phyloP scores from a whole-genome alignment of 2,329 filamentous ascomycete species.

The Cryphonectria parasitica region DNA sequence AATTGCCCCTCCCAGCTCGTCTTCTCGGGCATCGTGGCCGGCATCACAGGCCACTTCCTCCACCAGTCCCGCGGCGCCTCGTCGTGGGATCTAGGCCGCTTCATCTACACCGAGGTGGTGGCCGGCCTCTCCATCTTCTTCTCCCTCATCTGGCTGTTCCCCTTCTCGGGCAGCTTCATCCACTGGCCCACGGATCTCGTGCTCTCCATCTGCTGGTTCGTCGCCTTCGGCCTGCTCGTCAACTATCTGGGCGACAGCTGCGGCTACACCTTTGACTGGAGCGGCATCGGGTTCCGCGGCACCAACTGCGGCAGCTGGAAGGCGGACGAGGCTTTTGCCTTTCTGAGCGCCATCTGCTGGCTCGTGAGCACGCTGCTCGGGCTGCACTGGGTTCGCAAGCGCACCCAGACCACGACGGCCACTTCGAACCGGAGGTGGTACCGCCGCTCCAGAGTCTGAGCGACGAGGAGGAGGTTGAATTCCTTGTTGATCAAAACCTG shows the following conservation, averaged over 20 bases:
- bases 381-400: constrained; percentile 56
- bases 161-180: constrained; percentile 68
- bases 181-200: constrained; percentile 74
- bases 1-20: constrained; percentile 52
- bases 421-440: constrained; percentile 47
- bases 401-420: constrained; percentile 38
- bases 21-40: constrained; percentile 74
- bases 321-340: constrained; percentile 71
- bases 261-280: constrained; percentile 64
- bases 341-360: constrained; percentile 73
- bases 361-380: constrained; percentile 65
- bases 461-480: not conserved
- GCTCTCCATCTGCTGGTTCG: constrained; percentile 72
- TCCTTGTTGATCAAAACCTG: too few species aligned
- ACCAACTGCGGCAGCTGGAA: constrained; percentile 70
- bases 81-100: constrained; percentile 62
- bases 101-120: constrained; percentile 76
- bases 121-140: constrained; percentile 71
- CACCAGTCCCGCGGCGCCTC: constrained; percentile 50
- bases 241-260: constrained; percentile 55
- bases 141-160: constrained; percentile 73
- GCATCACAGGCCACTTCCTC: constrained; percentile 68
- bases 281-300: constrained; percentile 51
- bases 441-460: constrained; percentile 48
- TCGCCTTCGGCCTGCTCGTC: constrained; percentile 68